Conservation (phyloP, 1,284 basidiomycete genomes). For the Phylloporus gajari region DNA sequence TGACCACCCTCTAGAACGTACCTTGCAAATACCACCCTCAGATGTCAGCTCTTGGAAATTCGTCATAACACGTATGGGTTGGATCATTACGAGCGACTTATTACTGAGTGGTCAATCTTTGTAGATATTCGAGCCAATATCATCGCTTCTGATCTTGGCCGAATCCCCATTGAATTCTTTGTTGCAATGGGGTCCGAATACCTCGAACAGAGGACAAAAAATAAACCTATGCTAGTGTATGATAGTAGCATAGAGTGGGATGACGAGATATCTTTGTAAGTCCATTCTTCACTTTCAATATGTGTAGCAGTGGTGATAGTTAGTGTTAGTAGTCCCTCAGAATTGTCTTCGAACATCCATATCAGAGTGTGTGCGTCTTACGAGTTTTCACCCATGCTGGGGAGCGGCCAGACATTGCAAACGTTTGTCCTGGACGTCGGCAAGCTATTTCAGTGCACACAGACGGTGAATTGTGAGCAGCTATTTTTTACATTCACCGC, state of each 20-base stretch:
- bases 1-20: background rate
- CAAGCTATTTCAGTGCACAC: background rate
- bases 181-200: background rate
- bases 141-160: background rate
- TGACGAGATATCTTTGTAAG: background rate
- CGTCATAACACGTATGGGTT: background rate
- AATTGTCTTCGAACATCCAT: background rate
- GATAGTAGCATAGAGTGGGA: background rate
- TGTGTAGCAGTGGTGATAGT: background rate
- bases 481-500: background rate
- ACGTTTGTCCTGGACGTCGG: background rate
- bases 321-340: background rate
- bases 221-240: background rate
- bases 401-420: background rate
- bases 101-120: background rate
- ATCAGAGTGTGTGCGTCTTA: constrained; percentile 2
- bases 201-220: background rate
- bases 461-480: background rate
- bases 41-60: background rate
- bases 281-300: background rate
- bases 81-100: background rate
- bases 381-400: background rate
- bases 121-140: background rate
- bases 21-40: background rate
- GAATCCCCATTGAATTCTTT: background rate